These are phyloP conservation scores for Collybia nuda DNA, from an alignment of 768 basidiomycete species.

Conservation along the genomic window DNA sequence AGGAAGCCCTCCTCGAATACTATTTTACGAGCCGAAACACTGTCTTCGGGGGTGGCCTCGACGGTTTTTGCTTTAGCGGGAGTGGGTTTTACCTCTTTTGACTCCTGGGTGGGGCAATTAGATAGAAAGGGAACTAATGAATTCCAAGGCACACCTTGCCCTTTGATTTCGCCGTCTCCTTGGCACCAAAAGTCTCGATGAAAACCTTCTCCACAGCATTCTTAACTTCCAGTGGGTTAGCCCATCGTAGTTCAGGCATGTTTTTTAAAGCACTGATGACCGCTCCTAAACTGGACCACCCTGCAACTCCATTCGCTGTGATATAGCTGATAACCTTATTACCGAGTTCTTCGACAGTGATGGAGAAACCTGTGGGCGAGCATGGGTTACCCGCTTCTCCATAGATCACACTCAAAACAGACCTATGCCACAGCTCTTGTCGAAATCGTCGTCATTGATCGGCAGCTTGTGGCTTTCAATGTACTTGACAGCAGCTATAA, in stretches of 20 bases:
- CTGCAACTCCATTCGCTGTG: slow-evolving; percentile 48
- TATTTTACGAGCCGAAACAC: slow-evolving; percentile 45
- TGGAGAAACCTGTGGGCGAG: slow-evolving; percentile 65
- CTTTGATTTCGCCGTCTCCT: slow-evolving; percentile 65
- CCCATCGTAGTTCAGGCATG: slow-evolving; percentile 74
- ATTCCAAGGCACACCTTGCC: slow-evolving; percentile 46
- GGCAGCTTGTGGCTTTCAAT: slow-evolving; percentile 59
- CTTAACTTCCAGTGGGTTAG: slow-evolving; percentile 81
- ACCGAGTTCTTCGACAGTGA: slow-evolving; percentile 66
- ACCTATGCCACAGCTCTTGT: slow-evolving; percentile 88
- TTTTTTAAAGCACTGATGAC: slow-evolving; percentile 64
- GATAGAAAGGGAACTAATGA: not conserved
- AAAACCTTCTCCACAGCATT: slow-evolving; percentile 74
- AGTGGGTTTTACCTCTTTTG: slow-evolving; percentile 39
- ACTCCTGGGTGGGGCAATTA: slow-evolving; percentile 32
- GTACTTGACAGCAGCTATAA: slow-evolving; percentile 74
- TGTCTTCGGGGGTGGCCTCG: slow-evolving; percentile 28
- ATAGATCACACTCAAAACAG: slow-evolving; percentile 24
- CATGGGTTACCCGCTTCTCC: slow-evolving; percentile 1
- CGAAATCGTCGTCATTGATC: slow-evolving; percentile 68
- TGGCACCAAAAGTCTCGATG: slow-evolving; percentile 66
- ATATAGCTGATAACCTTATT: slow-evolving; percentile 58
- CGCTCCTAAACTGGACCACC: slow-evolving; percentile 77
- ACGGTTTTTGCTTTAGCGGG: slow-evolving; percentile 28
- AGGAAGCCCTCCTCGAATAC: slow-evolving; percentile 97